A percentile compares a stretch with the other conserved stretches of the same genome.
phyloP scores from a whole-genome alignment of 441 rosid genomes.

The Isatis lusitanica region DNA sequence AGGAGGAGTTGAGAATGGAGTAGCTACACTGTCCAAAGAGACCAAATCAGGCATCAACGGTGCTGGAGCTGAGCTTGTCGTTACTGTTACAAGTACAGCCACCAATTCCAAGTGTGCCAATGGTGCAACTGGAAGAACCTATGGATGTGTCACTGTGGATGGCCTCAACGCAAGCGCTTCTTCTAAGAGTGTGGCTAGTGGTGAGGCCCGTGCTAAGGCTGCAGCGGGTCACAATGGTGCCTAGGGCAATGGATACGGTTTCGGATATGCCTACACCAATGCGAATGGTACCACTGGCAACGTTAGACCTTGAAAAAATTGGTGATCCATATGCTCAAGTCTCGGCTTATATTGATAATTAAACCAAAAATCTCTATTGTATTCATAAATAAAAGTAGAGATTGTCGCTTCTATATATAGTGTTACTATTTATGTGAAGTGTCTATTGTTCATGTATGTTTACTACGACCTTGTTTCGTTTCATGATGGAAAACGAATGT shows the following conservation, averaged over 20 bases:
- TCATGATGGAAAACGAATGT: too few species aligned
- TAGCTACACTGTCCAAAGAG: not conserved
- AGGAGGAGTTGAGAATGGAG: not conserved
- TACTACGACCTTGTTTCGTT: too few species aligned
- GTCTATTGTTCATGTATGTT: not conserved
- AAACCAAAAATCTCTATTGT: conserved; percentile 10
- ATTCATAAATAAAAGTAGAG: conserved; percentile 19
- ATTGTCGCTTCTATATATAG: not conserved
- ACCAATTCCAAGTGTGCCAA: not conserved
- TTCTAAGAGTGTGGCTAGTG: not conserved
- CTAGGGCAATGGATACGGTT: not conserved
- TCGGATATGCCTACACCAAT: not conserved
- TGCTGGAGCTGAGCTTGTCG: not conserved
- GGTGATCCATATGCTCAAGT: not conserved
- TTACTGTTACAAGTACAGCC: not conserved
- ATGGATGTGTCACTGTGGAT: not conserved
- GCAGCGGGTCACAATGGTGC: not conserved
- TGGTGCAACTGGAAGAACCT: not conserved
- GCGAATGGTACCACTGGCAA: not conserved
- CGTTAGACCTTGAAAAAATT: not conserved
- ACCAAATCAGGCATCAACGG: not conserved
- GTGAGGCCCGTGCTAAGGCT: not conserved
- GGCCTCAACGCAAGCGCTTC: not conserved
- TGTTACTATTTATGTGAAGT: not conserved
- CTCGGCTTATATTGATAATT: not conserved